A percentile compares a stretch with the other conserved stretches of the same genome.
phyloP scores from a whole-genome alignment of 116 monocot genomes.

The Trichopus zeylanicus region DNA sequence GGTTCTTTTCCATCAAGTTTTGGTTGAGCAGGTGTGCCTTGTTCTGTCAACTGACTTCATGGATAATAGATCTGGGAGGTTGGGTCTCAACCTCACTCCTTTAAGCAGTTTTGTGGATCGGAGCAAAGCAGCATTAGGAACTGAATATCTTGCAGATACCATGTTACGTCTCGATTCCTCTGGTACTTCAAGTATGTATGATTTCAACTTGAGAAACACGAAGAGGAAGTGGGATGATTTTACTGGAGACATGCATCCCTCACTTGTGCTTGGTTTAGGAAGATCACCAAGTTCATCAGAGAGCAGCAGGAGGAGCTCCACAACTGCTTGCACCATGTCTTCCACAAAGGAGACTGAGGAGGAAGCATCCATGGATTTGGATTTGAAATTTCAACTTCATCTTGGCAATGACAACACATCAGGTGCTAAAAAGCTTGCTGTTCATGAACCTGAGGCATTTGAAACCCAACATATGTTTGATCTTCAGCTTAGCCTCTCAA shows the following conservation, averaged over 20 bases:
- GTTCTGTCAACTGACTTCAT: constrained; percentile 7
- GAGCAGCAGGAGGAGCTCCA: constrained; percentile 54
- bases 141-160: constrained; percentile 4
- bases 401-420: constrained; percentile 15
- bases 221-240: constrained; percentile 34
- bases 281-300: constrained; percentile 41
- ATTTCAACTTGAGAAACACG: constrained; percentile 13
- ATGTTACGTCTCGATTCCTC: constrained; percentile 11
- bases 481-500: constrained; percentile 48
- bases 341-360: constrained; percentile 52
- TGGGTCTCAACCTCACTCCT: constrained; percentile 8
- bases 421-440: constrained; percentile 11
- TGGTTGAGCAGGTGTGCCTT: constrained; percentile 2
- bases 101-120: constrained; percentile 8
- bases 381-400: constrained; percentile 37
- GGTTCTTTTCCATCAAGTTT: constrained; percentile 2
- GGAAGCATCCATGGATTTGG: constrained; percentile 45
- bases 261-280: constrained; percentile 24
- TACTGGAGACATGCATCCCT: constrained; percentile 13
- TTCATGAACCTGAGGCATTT: constrained; percentile 1
- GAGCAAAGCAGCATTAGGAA: background rate
- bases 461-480: constrained; percentile 16
- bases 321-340: constrained; percentile 34
- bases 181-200: constrained; percentile 8
- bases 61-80: constrained; percentile 15